Conservation (phyloP, 768 basidiomycete species). For the Boletus sp. region DNA sequence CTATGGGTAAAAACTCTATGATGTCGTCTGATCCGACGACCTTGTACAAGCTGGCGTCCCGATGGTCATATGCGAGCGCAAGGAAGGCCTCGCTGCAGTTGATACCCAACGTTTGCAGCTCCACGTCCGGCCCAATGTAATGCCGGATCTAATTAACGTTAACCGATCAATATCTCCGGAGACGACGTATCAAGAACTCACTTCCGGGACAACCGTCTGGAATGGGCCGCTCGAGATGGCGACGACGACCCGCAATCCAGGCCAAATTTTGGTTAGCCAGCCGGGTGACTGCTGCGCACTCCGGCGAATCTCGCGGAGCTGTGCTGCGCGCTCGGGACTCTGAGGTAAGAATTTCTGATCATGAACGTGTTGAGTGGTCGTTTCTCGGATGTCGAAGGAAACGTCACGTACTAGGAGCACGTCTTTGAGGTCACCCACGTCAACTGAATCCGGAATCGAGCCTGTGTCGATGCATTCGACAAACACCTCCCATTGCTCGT, state of each 20-base stretch:
- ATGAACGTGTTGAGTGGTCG: not conserved
- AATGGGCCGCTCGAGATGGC: slow-evolving; percentile 25
- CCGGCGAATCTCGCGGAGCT: slow-evolving; percentile 12
- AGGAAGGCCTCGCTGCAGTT: slow-evolving; percentile 24
- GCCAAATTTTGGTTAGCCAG: slow-evolving; percentile 25
- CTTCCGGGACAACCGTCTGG: slow-evolving; percentile 22
- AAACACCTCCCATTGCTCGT: slow-evolving; percentile 21
- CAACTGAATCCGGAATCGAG: slow-evolving; percentile 12
- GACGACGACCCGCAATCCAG: slow-evolving; percentile 6
- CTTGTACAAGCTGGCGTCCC: slow-evolving; percentile 22
- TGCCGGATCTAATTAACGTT: slow-evolving; percentile 9
- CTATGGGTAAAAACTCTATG: slow-evolving; percentile 17
- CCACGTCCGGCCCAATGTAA: slow-evolving; percentile 19
- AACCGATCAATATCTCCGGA: not conserved
- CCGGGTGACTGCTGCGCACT: slow-evolving; percentile 4
- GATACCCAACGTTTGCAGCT: slow-evolving; percentile 19
- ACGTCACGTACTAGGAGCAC: not conserved
- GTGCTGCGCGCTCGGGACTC: slow-evolving; percentile 13
- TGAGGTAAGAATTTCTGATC: slow-evolving; percentile 17
- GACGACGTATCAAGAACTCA: not conserved
- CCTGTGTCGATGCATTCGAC: slow-evolving; percentile 16
- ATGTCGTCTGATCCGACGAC: slow-evolving; percentile 25
- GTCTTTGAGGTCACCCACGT: slow-evolving; percentile 14
- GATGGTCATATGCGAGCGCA: slow-evolving; percentile 20
- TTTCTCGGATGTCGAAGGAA: not conserved